These are phyloP conservation scores for Metarhizium sp. DNA, from an alignment of 2,329 filamentous ascomycete species.

Conservation along the genomic window DNA sequence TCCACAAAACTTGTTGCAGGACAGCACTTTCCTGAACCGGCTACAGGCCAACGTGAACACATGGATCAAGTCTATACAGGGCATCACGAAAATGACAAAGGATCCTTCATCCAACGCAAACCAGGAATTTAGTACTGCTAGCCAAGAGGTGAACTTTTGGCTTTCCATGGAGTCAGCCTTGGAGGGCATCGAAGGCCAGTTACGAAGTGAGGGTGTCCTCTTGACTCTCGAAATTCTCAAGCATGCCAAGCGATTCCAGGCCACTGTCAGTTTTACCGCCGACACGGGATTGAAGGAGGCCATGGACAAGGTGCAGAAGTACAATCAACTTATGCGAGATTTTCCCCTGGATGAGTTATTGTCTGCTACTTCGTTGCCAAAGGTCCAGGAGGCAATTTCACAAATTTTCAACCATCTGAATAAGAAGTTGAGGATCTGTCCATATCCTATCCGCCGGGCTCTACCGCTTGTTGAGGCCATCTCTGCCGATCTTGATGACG, in stretches of 20 bases:
- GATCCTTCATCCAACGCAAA: constrained; percentile 59
- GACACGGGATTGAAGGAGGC: constrained; percentile 95
- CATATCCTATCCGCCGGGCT: constrained; percentile 86
- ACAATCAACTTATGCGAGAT: constrained; percentile 97
- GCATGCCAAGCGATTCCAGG: constrained; percentile 95
- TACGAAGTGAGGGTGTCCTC: constrained; percentile 78
- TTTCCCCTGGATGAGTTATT: constrained; percentile 93
- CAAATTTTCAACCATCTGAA: constrained; percentile 93
- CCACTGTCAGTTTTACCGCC: constrained; percentile 90
- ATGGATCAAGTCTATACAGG: constrained; percentile 98
- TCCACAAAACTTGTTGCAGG: constrained; percentile 64
- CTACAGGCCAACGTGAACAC: constrained; percentile 89
- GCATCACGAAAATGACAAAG: constrained; percentile 87
- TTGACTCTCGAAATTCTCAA: constrained; percentile 92
- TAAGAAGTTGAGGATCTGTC: constrained; percentile 94
- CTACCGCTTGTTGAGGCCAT: constrained; percentile 95
- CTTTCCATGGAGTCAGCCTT: constrained; percentile 91
- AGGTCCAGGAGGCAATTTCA: constrained; percentile 79
- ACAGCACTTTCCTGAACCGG: constrained; percentile 87
- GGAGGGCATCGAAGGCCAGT: constrained; percentile 82
- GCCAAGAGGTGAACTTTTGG: constrained; percentile 99
- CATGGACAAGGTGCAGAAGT: constrained; percentile 93
- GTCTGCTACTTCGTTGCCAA: constrained; percentile 80
- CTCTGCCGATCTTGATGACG: constrained; percentile 81
- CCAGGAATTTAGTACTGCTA: constrained; percentile 58